These are phyloP conservation scores for Oligophagozyma castellii DNA, from an alignment of 1,139 yeast species.

Conservation along the genomic window DNA sequence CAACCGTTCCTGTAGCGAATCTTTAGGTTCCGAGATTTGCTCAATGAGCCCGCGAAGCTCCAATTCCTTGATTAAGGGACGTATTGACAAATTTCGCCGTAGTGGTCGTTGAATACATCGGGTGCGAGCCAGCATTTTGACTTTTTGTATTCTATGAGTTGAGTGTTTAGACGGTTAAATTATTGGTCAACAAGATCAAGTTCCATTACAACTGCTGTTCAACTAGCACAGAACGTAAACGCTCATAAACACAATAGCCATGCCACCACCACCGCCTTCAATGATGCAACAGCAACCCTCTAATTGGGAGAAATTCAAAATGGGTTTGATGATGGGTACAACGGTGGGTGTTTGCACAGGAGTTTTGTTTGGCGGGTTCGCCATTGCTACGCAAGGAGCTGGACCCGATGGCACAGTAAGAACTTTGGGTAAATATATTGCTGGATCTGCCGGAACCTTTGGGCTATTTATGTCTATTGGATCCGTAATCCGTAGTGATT, in stretches of 20 bases:
- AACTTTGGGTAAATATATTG: slow-evolving; percentile 90
- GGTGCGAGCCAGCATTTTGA: not conserved
- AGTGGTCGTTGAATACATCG: not conserved
- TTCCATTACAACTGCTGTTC: too few species aligned
- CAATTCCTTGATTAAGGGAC: slow-evolving; percentile 9
- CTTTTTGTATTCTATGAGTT: not conserved
- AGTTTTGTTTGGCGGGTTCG: slow-evolving; percentile 83
- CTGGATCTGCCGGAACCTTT: slow-evolving; percentile 94
- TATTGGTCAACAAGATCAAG: too few species aligned
- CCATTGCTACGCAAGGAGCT: slow-evolving; percentile 84
- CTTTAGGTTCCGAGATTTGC: slow-evolving; percentile 22
- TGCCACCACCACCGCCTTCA: slow-evolving; percentile 82
- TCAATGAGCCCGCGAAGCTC: slow-evolving; percentile 26
- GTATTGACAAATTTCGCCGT: not conserved
- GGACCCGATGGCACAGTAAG: slow-evolving; percentile 98
- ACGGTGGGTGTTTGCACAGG: slow-evolving; percentile 96
- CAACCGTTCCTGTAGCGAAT: slow-evolving; percentile 10
- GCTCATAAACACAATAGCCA: too few species aligned
- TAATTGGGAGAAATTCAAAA: slow-evolving; percentile 88
- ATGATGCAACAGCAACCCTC: slow-evolving; percentile 71
- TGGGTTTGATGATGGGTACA: slow-evolving; percentile 96
- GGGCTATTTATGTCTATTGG: slow-evolving; percentile 95
- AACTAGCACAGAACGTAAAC: too few species aligned
- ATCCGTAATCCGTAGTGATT: slow-evolving; percentile 77
- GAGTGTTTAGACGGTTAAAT: too few species aligned